Evolutionary conservation across 139 green algal species (phyloP).

Genomic region (Monoraphidium neglectum): DNA sequence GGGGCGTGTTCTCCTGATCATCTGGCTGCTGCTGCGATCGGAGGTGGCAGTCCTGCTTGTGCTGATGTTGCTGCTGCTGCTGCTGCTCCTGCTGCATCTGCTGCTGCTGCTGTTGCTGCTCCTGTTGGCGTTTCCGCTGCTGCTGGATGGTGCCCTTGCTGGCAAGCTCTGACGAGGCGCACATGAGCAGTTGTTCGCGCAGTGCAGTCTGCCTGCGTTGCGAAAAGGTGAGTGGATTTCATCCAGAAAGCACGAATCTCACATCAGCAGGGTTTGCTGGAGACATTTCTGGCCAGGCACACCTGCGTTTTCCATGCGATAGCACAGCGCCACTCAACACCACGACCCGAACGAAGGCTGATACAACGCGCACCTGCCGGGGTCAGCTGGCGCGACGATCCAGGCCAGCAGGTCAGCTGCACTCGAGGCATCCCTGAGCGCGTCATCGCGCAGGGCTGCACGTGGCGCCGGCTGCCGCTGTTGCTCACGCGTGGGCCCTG

Average conservation of each 20-base stretch:
- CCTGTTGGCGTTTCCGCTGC: neutral
- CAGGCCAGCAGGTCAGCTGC: conserved; percentile 11
- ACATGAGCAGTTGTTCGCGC: neutral
- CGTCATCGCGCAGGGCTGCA: too few relatives aligned
- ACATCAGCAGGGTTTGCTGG: conserved; percentile 9
- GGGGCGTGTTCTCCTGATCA: too few relatives aligned
- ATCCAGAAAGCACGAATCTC: too few relatives aligned
- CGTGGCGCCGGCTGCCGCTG: neutral
- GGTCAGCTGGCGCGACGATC: neutral
- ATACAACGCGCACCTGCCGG: neutral
- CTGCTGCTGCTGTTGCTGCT: neutral
- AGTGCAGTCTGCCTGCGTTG: neutral
- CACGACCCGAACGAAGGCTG: neutral
- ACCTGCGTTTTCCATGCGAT: too few relatives aligned
- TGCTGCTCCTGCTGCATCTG: conserved; percentile 12
- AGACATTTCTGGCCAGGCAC: too few relatives aligned
- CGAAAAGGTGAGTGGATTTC: neutral
- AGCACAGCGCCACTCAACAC: neutral
- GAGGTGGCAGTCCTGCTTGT: too few relatives aligned
- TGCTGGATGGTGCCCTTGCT: neutral
- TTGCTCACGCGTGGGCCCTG: neutral
- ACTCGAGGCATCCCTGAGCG: neutral
- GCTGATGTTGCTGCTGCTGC: conserved; percentile 8
- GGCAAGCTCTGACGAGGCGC: neutral
- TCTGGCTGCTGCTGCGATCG: too few relatives aligned